Percentiles rank a stretch among this genome's conserved stretches.
phyloP scores from a whole-genome alignment of 2,329 filamentous ascomycete species.

The Calycina marina region DNA sequence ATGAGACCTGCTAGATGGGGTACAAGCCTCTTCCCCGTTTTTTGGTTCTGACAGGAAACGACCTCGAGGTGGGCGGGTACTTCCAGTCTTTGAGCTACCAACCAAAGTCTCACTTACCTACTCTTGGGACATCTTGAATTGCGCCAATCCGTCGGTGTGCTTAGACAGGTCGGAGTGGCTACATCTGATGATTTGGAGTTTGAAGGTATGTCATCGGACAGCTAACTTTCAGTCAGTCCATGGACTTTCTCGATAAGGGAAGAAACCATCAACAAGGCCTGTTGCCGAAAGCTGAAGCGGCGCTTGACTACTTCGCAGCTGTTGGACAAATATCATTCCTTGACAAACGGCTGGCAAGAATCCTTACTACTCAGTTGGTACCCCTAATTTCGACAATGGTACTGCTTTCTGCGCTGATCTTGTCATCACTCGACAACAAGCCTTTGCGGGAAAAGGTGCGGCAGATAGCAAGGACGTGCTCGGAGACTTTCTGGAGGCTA shows the following conservation, averaged over 20 bases:
- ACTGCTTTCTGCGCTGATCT: conserved; percentile 7
- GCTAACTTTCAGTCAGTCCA: conserved; percentile 26
- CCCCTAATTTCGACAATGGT: conserved; percentile 6
- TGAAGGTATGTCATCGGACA: conserved; percentile 27
- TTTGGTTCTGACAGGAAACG: no score
- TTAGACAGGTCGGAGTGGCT: conserved; percentile 24
- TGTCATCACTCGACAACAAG: conserved; percentile 4
- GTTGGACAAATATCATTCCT: conserved; percentile 14
- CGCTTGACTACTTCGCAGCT: conserved; percentile 23
- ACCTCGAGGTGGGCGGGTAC: conserved; percentile 21
- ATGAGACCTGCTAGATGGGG: no score
- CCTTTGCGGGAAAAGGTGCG: background rate
- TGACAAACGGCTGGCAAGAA: conserved; percentile 11
- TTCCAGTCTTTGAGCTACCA: conserved; percentile 21
- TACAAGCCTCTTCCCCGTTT: no score
- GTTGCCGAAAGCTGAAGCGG: conserved; percentile 15
- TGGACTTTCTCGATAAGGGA: conserved; percentile 26
- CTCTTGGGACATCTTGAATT: conserved; percentile 6
- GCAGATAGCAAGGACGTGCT: conserved; percentile 13
- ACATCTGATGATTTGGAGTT: conserved; percentile 27
- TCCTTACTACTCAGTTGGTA: conserved; percentile 8
- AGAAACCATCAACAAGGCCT: conserved; percentile 22
- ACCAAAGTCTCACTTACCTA: conserved; percentile 23
- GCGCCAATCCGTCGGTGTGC: conserved; percentile 14
- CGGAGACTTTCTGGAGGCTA: conserved; percentile 15